Conservation (phyloP, 2,329 filamentous ascomycete genomes). For the Erysiphe neolycopersici region DNA sequence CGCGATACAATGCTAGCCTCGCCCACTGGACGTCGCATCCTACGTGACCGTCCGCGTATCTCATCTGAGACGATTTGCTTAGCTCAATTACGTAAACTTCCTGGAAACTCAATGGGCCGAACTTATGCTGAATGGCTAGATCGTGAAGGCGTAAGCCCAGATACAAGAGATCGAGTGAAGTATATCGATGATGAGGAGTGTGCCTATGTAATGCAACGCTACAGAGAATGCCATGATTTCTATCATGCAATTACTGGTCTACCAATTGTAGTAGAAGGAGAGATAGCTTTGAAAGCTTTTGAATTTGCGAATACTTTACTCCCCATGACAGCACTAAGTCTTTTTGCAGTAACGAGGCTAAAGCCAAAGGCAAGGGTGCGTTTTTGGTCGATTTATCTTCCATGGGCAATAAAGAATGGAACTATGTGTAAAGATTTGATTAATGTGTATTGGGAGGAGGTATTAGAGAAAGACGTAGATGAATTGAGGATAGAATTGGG, state of each 20-base stretch:
- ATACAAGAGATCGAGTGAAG: conserved; percentile 56
- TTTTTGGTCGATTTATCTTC: conserved; percentile 53
- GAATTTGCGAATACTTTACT: conserved; percentile 87
- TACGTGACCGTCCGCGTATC: conserved; percentile 71
- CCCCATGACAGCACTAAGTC: conserved; percentile 78
- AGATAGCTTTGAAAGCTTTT: conserved; percentile 92
- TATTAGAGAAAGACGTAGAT: conserved; percentile 58
- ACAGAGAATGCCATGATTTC: conserved; percentile 93
- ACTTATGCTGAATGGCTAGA: conserved; percentile 83
- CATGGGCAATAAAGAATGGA: conserved; percentile 78
- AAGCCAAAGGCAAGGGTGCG: conserved; percentile 35
- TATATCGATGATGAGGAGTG: conserved; percentile 92
- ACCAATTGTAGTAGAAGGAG: conserved; percentile 78
- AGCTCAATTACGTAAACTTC: conserved; percentile 41
- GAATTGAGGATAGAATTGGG: conserved; percentile 48
- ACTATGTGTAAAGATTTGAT: conserved; percentile 53
- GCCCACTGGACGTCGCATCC: conserved; percentile 67
- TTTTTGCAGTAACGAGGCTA: conserved; percentile 41
- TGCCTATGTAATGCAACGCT: conserved; percentile 95
- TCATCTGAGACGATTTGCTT: conserved; percentile 43
- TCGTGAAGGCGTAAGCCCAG: conserved; percentile 73
- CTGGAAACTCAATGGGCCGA: conserved; percentile 47
- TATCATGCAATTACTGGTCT: conserved; percentile 86
- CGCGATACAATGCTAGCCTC: conserved; percentile 72
- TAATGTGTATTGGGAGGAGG: conserved; percentile 95